Conservation (phyloP, 495 filamentous ascomycete genomes). For the Entonaema liquescens region DNA sequence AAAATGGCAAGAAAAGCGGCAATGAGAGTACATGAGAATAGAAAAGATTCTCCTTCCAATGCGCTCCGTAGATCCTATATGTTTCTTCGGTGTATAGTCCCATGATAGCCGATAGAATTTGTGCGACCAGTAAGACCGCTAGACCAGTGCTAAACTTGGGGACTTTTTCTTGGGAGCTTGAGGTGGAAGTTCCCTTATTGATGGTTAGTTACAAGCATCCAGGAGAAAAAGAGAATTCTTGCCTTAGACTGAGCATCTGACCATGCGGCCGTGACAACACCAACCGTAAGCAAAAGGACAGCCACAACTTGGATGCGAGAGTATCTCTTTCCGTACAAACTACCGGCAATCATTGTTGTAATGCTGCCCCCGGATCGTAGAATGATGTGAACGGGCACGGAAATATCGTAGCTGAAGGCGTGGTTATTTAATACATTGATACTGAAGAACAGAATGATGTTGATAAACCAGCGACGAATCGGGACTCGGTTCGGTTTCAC, state of each 20-base stretch:
- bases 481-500: constrained; percentile 83
- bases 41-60: constrained; percentile 97
- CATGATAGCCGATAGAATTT: constrained; percentile 91
- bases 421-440: constrained; percentile 97
- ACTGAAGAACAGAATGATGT: constrained; percentile 88
- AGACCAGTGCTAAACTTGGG: constrained; percentile 77
- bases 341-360: constrained; percentile 88
- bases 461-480: constrained; percentile 81
- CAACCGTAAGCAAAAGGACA: constrained; percentile 82
- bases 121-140: constrained; percentile 83
- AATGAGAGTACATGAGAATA: constrained; percentile 86
- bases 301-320: constrained; percentile 78
- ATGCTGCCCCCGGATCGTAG: constrained; percentile 93
- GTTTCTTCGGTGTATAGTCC: constrained; percentile 92
- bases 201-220: constrained; percentile 14
- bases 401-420: constrained; percentile 96
- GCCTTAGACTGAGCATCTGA: constrained; percentile 88
- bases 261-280: constrained; percentile 86
- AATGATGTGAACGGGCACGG: constrained; percentile 96
- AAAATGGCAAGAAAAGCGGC: constrained; percentile 69
- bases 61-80: constrained; percentile 82
- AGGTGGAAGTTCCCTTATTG: constrained; percentile 44
- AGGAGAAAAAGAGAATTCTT: constrained; percentile 36
- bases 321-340: constrained; percentile 84
- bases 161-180: constrained; percentile 42